Conservation (phyloP, 2,329 filamentous ascomycete genomes). For the Aspergillus pseudoglaucus region DNA sequence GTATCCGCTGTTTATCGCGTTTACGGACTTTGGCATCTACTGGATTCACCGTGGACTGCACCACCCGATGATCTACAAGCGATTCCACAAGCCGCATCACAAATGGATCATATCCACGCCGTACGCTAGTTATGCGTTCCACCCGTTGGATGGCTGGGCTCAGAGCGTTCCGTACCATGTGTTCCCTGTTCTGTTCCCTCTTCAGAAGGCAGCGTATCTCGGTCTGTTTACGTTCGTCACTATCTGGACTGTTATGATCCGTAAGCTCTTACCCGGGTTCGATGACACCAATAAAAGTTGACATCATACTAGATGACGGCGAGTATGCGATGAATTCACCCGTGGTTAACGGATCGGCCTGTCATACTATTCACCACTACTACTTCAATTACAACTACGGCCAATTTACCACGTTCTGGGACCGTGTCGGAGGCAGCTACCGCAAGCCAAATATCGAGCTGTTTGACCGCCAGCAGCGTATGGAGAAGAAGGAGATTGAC, state of each 20-base stretch:
- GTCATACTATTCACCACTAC: conserved; percentile 85
- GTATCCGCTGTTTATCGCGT: conserved; percentile 78
- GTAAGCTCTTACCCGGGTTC: conserved; percentile 13
- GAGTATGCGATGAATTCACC: conserved; percentile 84
- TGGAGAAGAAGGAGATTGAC: conserved; percentile 69
- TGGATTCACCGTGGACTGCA: conserved; percentile 83
- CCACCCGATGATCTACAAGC: conserved; percentile 72
- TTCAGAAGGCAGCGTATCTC: conserved; percentile 85
- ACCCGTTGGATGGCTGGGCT: conserved; percentile 81
- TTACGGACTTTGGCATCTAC: conserved; percentile 85
- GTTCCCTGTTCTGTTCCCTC: conserved; percentile 83
- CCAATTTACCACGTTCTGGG: conserved; percentile 90
- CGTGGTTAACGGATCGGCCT: conserved; percentile 89
- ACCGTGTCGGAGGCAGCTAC: conserved; percentile 70
- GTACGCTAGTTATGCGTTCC: conserved; percentile 86
- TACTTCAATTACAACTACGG: conserved; percentile 92
- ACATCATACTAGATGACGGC: conserved; percentile 59
- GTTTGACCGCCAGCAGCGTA: conserved; percentile 73
- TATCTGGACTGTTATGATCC: conserved; percentile 91
- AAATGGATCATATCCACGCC: conserved; percentile 99
- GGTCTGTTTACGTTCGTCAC: conserved; percentile 84
- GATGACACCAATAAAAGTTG: neutral
- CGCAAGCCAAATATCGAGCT: conserved; percentile 58
- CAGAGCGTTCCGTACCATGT: conserved; percentile 88
- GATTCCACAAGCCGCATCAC: conserved; percentile 92